Conservation (phyloP, 306 rosid genomes). For the Arachis hypogaea region DNA sequence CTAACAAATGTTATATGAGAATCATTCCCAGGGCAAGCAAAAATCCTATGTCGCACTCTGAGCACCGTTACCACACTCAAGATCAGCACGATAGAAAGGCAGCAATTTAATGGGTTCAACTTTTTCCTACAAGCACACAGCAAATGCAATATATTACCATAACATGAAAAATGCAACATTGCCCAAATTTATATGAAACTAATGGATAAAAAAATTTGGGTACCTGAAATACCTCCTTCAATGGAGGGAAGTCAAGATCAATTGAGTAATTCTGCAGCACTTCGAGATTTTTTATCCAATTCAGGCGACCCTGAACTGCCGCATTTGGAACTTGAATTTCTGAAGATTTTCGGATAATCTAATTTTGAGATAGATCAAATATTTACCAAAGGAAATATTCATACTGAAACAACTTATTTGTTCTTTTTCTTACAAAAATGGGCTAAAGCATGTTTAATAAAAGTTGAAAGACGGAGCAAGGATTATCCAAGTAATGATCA, state of each 20-base stretch:
- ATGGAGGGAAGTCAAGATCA: conserved; percentile 74
- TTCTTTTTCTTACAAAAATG: neutral
- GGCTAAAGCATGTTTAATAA: conserved; percentile 6
- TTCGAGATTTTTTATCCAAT: conserved; percentile 87
- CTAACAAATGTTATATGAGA: no score
- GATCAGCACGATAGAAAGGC: conserved; percentile 65
- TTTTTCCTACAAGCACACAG: conserved; percentile 60
- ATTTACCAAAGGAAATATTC: no score
- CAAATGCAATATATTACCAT: conserved; percentile 20
- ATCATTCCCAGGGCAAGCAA: neutral
- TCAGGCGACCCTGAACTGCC: conserved; percentile 71
- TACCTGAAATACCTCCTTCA: conserved; percentile 63
- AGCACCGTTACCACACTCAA: conserved; percentile 35
- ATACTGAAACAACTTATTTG: no score
- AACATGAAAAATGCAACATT: neutral
- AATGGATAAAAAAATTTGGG: neutral
- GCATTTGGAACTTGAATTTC: conserved; percentile 76
- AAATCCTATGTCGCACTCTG: conserved; percentile 25
- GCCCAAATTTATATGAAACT: conserved; percentile 10
- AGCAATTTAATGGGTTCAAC: conserved; percentile 73
- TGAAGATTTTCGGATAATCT: conserved; percentile 38
- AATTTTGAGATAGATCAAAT: no score
- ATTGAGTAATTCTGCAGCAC: conserved; percentile 74
- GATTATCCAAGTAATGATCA: conserved; percentile 24
- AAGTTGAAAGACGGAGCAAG: conserved; percentile 13